Conservation (phyloP, 2,329 filamentous ascomycete species). For the Botrytis medusae region DNA sequence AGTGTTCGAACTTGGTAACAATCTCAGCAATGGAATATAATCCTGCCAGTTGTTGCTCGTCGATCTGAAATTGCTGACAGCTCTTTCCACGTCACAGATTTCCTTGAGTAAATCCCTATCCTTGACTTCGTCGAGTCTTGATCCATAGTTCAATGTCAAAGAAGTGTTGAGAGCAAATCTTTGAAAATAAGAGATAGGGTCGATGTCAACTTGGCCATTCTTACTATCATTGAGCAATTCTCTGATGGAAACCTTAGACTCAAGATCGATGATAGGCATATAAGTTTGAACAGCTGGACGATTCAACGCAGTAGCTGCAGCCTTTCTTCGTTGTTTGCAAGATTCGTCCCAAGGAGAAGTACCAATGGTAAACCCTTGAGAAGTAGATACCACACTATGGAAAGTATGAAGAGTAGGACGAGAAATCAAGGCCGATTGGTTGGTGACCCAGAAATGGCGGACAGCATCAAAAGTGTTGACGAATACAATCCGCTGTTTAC, state of each 20-base stretch:
- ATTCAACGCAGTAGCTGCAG: constrained; percentile 75
- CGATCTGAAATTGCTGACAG: constrained; percentile 72
- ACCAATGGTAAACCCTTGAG: constrained; percentile 78
- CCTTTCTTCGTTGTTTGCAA: constrained; percentile 74
- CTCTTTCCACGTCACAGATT: constrained; percentile 73
- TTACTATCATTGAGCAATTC: constrained; percentile 67
- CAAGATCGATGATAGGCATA: constrained; percentile 79
- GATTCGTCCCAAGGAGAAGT: constrained; percentile 83
- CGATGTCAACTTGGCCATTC: constrained; percentile 61
- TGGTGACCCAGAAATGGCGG: constrained; percentile 72
- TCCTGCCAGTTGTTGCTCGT: constrained; percentile 85
- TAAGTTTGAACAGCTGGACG: constrained; percentile 74
- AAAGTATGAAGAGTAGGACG: constrained; percentile 79
- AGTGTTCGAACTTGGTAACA: constrained; percentile 61
- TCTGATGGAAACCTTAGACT: constrained; percentile 68
- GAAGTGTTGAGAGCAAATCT: constrained; percentile 76
- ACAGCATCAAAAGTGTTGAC: constrained; percentile 77
- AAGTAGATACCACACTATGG: constrained; percentile 73
- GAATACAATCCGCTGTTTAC: constrained; percentile 64
- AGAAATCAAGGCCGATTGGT: constrained; percentile 75
- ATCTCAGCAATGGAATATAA: constrained; percentile 72
- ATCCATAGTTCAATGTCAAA: constrained; percentile 76
- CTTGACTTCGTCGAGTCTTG: constrained; percentile 66
- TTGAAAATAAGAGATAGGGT: constrained; percentile 72
- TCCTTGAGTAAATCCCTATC: constrained; percentile 68